Percentiles rank a stretch among this genome's conserved stretches.
Evolutionary conservation across 768 basidiomycete species (phyloP).

Genomic region (Amanita jacksonii): DNA sequence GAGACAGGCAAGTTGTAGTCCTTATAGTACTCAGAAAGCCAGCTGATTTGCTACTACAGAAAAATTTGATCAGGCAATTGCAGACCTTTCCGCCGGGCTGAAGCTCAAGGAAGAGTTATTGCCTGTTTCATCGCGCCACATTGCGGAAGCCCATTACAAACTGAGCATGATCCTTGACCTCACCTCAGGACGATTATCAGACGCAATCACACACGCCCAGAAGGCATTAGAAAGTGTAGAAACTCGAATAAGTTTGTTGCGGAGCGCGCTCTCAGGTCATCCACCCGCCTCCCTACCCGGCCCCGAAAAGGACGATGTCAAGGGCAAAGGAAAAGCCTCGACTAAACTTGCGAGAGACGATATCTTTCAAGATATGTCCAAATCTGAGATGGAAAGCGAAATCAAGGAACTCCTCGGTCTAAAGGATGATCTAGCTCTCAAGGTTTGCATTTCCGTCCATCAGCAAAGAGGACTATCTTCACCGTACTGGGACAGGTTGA

Average conservation of each 20-base stretch:
- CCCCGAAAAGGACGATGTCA: constrained; percentile 28
- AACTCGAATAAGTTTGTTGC: constrained; percentile 53
- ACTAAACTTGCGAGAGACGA: constrained; percentile 39
- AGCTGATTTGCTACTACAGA: constrained; percentile 37
- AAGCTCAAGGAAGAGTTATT: constrained; percentile 63
- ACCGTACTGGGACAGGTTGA: constrained; percentile 51
- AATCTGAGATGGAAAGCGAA: constrained; percentile 66
- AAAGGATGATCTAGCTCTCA: constrained; percentile 74
- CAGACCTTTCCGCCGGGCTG: constrained; percentile 76
- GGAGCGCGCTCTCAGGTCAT: constrained; percentile 33
- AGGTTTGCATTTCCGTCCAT: constrained; percentile 37
- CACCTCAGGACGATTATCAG: constrained; percentile 72
- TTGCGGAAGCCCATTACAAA: constrained; percentile 92
- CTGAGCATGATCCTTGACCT: constrained; percentile 90
- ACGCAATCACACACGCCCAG: constrained; percentile 76
- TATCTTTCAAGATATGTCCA: constrained; percentile 55
- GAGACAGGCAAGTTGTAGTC: constrained; percentile 70
- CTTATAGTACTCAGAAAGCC: neutral
- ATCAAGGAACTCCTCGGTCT: constrained; percentile 70
- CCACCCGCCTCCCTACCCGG: constrained; percentile 23
- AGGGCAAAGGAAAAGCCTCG: constrained; percentile 69
- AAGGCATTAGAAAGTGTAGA: constrained; percentile 73
- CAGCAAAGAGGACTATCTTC: neutral
- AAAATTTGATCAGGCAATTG: constrained; percentile 92
- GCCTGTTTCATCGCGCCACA: constrained; percentile 82